Conservation (phyloP, 345 rosid species). For the Hibiscus trionum region DNA sequence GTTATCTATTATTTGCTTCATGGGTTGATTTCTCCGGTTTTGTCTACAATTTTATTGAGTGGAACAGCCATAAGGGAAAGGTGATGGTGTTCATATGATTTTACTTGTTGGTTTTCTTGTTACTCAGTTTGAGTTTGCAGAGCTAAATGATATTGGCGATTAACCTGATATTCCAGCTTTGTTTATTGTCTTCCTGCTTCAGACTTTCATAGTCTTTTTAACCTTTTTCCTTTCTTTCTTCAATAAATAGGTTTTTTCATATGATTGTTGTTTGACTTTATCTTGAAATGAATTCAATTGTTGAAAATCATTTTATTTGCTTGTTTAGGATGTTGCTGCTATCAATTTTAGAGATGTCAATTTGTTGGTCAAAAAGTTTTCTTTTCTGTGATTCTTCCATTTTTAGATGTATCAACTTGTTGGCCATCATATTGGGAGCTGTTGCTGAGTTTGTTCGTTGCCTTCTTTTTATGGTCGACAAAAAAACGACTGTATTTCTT, state of each 20-base stretch:
- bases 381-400: not conserved
- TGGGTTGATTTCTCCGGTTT: not conserved
- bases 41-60: not conserved
- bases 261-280: not conserved
- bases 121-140: not conserved
- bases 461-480: too few relatives aligned
- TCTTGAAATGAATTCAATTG: not conserved
- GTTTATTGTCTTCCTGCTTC: not conserved
- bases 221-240: too few relatives aligned
- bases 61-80: not conserved
- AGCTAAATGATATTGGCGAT: not conserved
- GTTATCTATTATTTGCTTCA: not conserved
- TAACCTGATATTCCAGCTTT: not conserved
- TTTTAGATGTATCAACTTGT: not conserved
- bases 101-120: not conserved
- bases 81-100: not conserved
- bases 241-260: not conserved
- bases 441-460: too few relatives aligned
- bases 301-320: not conserved
- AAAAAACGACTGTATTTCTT: not conserved
- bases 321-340: not conserved
- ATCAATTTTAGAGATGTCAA: not conserved
- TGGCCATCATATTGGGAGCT: not conserved
- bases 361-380: not conserved
- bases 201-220: not conserved